phyloP scores from a whole-genome alignment of 164 flowering plant species.

The Cinnamomum micranthum region DNA sequence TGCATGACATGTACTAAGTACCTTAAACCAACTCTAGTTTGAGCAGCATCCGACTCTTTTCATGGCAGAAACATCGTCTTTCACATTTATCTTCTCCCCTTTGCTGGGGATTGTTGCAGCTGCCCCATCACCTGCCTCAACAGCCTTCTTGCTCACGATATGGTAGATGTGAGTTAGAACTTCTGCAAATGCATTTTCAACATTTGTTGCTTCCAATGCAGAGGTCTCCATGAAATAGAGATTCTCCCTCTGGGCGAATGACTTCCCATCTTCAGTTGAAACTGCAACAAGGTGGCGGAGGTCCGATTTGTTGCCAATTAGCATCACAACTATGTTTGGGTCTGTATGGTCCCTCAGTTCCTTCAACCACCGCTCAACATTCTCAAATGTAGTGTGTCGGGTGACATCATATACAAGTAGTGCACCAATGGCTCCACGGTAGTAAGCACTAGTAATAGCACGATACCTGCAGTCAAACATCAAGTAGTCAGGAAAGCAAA shows the following conservation, averaged over 20 bases:
- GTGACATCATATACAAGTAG: slow-evolving; percentile 66
- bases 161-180: slow-evolving; percentile 59
- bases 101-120: slow-evolving; percentile 42
- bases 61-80: slow-evolving; percentile 47
- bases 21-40: slow-evolving; percentile 18
- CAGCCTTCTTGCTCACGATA: slow-evolving; percentile 54
- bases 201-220: slow-evolving; percentile 61
- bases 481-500: not conserved
- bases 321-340: slow-evolving; percentile 74
- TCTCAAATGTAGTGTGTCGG: slow-evolving; percentile 58
- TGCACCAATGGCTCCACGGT: slow-evolving; percentile 74
- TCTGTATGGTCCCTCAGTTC: slow-evolving; percentile 68
- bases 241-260: slow-evolving; percentile 58
- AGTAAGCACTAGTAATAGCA: slow-evolving; percentile 73
- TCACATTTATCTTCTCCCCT: slow-evolving; percentile 59
- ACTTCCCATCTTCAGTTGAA: slow-evolving; percentile 50
- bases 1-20: too few species aligned
- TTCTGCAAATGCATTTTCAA: slow-evolving; percentile 63
- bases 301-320: slow-evolving; percentile 68
- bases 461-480: slow-evolving; percentile 40
- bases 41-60: slow-evolving; percentile 66
- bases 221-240: slow-evolving; percentile 75
- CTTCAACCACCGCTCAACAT: slow-evolving; percentile 60
- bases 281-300: slow-evolving; percentile 69
- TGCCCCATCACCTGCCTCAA: slow-evolving; percentile 52